Percentiles rank a stretch among this genome's conserved stretches.
Evolutionary conservation across 2,329 filamentous ascomycete genomes (phyloP).

Genomic region (Aspergillus sp.): DNA sequence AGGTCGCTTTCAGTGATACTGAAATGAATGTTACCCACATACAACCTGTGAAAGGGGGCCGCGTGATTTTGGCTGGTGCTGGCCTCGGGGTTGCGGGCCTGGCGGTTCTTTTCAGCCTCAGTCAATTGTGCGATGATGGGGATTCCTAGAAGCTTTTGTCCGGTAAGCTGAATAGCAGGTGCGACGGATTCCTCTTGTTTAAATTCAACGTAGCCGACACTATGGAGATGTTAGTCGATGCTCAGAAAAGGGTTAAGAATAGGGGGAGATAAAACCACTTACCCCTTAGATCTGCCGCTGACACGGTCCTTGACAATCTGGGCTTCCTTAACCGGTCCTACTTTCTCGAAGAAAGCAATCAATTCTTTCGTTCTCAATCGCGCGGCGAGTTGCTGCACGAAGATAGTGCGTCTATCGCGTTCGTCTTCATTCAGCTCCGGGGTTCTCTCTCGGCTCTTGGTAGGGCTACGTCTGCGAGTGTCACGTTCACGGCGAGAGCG

Average conservation of each 20-base stretch:
- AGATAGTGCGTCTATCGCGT: slow-evolving; percentile 92
- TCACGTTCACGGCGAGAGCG: slow-evolving; percentile 54
- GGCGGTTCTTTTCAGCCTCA: slow-evolving; percentile 98
- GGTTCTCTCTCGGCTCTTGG: slow-evolving; percentile 47
- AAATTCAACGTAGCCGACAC: slow-evolving; percentile 99
- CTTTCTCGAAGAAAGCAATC: slow-evolving; percentile 92
- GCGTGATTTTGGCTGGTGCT: slow-evolving; percentile 71
- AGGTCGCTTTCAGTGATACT: slow-evolving; percentile 96
- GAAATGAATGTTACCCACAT: slow-evolving; percentile 99
- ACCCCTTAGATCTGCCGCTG: slow-evolving; percentile 97
- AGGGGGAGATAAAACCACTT: slow-evolving; percentile 38
- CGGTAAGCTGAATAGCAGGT: slow-evolving; percentile 94
- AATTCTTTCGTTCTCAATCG: slow-evolving; percentile 89
- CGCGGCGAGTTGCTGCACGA: slow-evolving; percentile 96
- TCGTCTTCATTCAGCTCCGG: slow-evolving; percentile 88
- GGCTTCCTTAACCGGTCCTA: slow-evolving; percentile 91
- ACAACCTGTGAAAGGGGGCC: slow-evolving; percentile 94
- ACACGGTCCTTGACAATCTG: slow-evolving; percentile 99
- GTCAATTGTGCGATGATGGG: slow-evolving; percentile 98
- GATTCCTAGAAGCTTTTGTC: slow-evolving; percentile 97
- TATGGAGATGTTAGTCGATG: slow-evolving; percentile 40
- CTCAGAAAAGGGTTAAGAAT: not conserved
- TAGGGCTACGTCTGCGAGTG: slow-evolving; percentile 44
- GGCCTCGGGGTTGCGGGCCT: slow-evolving; percentile 77
- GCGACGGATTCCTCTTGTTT: slow-evolving; percentile 91